Conservation (phyloP, 2,329 filamentous ascomycete genomes). For the Huntiella bhutanensis region DNA sequence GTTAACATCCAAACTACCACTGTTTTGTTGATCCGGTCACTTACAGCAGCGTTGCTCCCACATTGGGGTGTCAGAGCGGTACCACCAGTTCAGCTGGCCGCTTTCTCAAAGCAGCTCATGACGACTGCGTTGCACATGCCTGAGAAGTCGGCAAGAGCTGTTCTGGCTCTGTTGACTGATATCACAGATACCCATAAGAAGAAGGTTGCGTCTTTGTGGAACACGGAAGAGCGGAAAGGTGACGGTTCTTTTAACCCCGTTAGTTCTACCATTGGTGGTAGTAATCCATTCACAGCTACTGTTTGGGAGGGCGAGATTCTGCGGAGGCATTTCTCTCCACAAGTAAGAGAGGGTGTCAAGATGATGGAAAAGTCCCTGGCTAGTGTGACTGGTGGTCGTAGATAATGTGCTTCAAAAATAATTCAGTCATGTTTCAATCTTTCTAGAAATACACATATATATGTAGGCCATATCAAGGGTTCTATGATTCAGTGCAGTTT, state of each 20-base stretch:
- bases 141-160: conserved; percentile 69
- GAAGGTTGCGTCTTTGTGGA: conserved; percentile 75
- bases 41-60: conserved; percentile 66
- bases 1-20: conserved; percentile 93
- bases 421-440: neutral
- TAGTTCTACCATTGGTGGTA: conserved; percentile 57
- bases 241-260: conserved; percentile 70
- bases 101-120: conserved; percentile 84
- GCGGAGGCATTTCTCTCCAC: conserved; percentile 68
- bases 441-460: neutral
- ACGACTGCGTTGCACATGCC: conserved; percentile 67
- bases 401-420: neutral
- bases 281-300: conserved; percentile 77
- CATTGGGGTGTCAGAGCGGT: conserved; percentile 52
- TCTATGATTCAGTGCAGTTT: neutral
- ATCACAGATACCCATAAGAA: conserved; percentile 64
- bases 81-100: conserved; percentile 69
- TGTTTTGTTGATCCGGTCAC: conserved; percentile 71
- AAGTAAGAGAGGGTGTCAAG: conserved; percentile 57
- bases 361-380: conserved; percentile 47
- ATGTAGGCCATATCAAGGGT: neutral
- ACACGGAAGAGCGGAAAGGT: conserved; percentile 81
- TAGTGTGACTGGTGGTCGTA: conserved; percentile 10
- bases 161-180: conserved; percentile 58
- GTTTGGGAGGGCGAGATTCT: conserved; percentile 89